Evolutionary conservation across 2,329 filamentous ascomycete species (phyloP).

Genomic region (Neoascochyta sp.): DNA sequence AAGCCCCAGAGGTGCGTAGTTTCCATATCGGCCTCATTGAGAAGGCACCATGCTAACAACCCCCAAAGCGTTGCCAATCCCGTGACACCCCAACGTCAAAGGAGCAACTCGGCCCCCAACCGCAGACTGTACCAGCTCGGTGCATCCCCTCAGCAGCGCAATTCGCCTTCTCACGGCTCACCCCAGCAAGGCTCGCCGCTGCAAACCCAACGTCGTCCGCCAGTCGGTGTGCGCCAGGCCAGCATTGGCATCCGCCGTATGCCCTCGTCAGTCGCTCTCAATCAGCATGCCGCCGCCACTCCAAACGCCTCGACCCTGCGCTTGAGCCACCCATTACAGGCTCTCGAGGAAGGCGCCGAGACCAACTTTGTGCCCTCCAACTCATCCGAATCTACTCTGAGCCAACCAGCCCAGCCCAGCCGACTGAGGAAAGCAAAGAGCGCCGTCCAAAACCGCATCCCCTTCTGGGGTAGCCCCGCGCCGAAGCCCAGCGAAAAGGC

Average conservation of each 20-base stretch:
- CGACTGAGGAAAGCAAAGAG: constrained; percentile 28
- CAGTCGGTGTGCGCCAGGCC: constrained; percentile 25
- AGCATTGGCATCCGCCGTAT: constrained; percentile 37
- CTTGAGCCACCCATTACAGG: constrained; percentile 25
- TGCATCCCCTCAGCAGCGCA: constrained; percentile 16
- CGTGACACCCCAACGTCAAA: constrained; percentile 15
- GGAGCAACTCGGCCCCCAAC: constrained; percentile 28
- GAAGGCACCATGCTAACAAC: too few relatives aligned
- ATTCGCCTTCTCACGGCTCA: constrained; percentile 3
- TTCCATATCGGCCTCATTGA: too few relatives aligned
- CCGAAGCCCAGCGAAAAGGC: constrained; percentile 8
- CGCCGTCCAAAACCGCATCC: constrained; percentile 26
- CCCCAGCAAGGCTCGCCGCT: not conserved
- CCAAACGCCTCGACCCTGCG: constrained; percentile 20
- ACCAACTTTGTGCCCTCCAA: constrained; percentile 19
- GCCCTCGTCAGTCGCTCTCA: constrained; percentile 24
- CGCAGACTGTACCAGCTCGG: constrained; percentile 5
- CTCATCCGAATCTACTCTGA: constrained; percentile 15
- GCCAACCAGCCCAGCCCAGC: constrained; percentile 12
- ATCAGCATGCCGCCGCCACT: constrained; percentile 17
- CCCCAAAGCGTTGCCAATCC: too few relatives aligned
- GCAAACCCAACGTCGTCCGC: constrained; percentile 26
- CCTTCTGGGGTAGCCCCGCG: constrained; percentile 22
- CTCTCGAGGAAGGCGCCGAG: constrained; percentile 26
- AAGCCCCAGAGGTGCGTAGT: too few relatives aligned